phyloP scores from a whole-genome alignment of 352 stramenopile genomes.

The Globisporangium rhizosaccharum region DNA sequence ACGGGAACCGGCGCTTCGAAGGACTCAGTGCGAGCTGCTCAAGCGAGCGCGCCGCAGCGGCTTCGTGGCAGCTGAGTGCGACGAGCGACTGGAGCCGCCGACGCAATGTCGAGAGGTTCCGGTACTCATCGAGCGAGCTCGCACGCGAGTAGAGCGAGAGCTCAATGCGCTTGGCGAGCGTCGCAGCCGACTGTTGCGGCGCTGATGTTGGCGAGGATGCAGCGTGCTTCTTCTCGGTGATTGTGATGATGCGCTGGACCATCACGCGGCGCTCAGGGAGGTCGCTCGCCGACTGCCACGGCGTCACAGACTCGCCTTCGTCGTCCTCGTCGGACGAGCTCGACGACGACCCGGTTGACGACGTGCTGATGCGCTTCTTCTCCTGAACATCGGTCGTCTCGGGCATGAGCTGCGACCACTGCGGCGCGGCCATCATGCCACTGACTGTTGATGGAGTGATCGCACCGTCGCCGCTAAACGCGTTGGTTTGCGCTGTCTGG shows the following conservation, averaged over 20 bases:
- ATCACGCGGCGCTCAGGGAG: conserved; percentile 58
- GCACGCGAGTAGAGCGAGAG: conserved; percentile 67
- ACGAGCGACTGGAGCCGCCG: conserved; percentile 65
- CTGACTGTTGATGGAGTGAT: conserved; percentile 22
- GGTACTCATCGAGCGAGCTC: conserved; percentile 60
- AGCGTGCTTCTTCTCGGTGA: conserved; percentile 32
- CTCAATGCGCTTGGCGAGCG: conserved; percentile 68
- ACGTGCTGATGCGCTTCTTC: conserved; percentile 18
- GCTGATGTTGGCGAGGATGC: not conserved
- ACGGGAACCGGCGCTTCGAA: conserved; percentile 22
- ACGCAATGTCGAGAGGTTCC: conserved; percentile 62
- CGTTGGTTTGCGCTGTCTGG: not conserved
- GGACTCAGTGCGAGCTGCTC: conserved; percentile 6
- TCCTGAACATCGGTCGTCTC: conserved; percentile 17
- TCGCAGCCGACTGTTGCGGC: conserved; percentile 16
- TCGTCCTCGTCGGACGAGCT: conserved; percentile 12
- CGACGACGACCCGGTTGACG: conserved; percentile 10
- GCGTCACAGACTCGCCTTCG: conserved; percentile 7
- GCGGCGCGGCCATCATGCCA: conserved; percentile 13
- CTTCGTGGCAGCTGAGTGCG: conserved; percentile 63
- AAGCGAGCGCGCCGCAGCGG: conserved; percentile 18
- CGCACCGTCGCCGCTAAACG: conserved; percentile 3
- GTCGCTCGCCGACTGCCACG: conserved; percentile 58
- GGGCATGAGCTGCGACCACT: conserved; percentile 26
- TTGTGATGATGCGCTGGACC: conserved; percentile 65